These are phyloP conservation scores for Sporothrix luriei DNA, from an alignment of 2,329 filamentous ascomycete species.

Conservation along the genomic window DNA sequence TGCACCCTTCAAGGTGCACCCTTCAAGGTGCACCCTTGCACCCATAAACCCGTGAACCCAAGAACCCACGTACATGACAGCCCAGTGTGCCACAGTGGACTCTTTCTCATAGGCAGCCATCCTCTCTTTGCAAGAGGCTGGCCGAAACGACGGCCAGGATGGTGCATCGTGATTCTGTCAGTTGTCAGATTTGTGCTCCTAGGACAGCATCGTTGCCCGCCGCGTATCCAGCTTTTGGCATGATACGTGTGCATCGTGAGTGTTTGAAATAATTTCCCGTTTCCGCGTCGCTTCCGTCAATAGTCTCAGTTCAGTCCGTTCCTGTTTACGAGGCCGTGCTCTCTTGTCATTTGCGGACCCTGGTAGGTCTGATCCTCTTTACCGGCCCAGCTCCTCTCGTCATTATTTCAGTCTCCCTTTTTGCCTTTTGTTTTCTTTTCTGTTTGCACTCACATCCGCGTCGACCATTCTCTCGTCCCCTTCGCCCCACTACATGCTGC, in stretches of 20 bases:
- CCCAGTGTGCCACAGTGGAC: neutral
- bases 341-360: neutral
- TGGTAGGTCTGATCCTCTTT: neutral
- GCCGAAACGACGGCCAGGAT: conserved; percentile 7
- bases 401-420: neutral
- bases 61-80: neutral
- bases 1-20: no score
- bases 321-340: neutral
- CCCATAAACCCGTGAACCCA: neutral
- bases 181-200: neutral
- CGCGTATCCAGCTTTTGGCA: neutral
- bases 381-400: neutral
- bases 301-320: neutral
- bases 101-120: neutral
- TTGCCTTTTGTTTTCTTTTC: neutral
- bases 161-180: neutral
- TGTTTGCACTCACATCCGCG: neutral
- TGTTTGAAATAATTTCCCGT: neutral
- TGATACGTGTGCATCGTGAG: neutral
- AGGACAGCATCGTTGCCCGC: neutral
- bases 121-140: neutral
- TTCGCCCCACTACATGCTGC: neutral
- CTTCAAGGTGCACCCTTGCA: neutral
- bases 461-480: neutral
- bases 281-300: neutral